A percentile compares a stretch with the other conserved stretches of the same genome.
Evolutionary conservation across 306 rosid genomes (phyloP).

Genomic region (Cicer chorassanicum): DNA sequence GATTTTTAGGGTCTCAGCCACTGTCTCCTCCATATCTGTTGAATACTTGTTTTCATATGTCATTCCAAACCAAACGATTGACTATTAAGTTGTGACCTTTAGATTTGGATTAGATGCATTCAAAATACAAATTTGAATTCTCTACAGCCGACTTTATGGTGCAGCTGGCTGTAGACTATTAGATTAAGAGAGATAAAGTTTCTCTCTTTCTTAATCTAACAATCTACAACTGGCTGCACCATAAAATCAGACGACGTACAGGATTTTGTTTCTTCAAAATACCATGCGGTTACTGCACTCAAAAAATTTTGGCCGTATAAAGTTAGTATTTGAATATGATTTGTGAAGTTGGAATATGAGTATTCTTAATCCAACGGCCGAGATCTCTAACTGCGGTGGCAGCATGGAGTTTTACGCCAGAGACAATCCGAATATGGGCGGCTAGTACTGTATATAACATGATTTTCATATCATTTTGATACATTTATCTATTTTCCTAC

Average conservation of each 20-base stretch:
- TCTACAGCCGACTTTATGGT: no score
- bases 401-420: background rate
- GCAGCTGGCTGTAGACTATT: no score
- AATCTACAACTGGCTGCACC: no score
- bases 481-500: slow-evolving; percentile 8
- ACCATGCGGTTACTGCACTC: background rate
- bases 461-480: slow-evolving; percentile 23
- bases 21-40: slow-evolving; percentile 91
- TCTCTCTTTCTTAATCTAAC: no score
- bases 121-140: background rate
- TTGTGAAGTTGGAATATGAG: background rate
- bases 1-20: slow-evolving; percentile 62
- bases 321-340: background rate
- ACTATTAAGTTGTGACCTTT: slow-evolving; percentile 2
- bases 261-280: background rate
- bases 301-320: background rate
- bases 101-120: background rate
- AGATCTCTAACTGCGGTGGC: background rate
- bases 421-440: no score
- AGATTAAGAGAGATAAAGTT: no score
- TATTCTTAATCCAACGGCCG: background rate
- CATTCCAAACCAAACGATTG: slow-evolving; percentile 1
- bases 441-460: background rate
- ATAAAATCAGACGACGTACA: no score
- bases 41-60: slow-evolving; percentile 30